Evolutionary conservation across 2,329 filamentous ascomycete species (phyloP), one percentile per base, ranked within the genome.

Genomic region (Xylariaceae sp.): DNA sequence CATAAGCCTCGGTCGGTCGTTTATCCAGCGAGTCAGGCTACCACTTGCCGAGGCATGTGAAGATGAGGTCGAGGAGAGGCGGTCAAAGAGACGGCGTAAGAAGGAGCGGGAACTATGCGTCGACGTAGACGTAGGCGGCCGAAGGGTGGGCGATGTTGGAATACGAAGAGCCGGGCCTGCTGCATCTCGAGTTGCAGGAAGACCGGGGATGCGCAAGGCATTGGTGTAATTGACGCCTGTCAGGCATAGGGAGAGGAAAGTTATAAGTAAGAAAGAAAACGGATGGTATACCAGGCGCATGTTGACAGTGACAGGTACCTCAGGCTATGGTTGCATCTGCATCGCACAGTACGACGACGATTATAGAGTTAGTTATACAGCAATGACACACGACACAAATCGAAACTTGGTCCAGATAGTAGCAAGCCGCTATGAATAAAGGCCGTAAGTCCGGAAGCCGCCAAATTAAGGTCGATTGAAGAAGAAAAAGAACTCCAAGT

Each of bases 1-100:
- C 64, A 71, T 57, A 67, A 63, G 69, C 39, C 64, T 67, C 33
- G 67, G 65, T 21, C 61, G 67, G 53, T 60, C 71, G 45, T 63
- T 56, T 16, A 69, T 47, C 67, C 68, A 70, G 46, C 55, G 56
- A 33, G 57, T 60, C 29, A 64, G 54, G 37, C 60, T 56, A 37
- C 63, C 61, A 33, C 59, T 58, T 21, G 65, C 44, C 28, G 52
- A 68, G 23, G 58, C 60, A 14, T 60, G 63, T 16, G 56, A 53
- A 53, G 63, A 67, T 1, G 52, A 46, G 21, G 57, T 62, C 12
- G 64, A 66, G 36, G 49, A 40, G 16, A 60, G 11, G 28, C 68
- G 60, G 39, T 60, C 66, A 61, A 66, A 60, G 5, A 68, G 53
- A 58, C 62, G 51, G 66, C 53, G 55, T 57, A 66, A 43, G 67